A percentile compares a stretch with the other conserved stretches of the same genome.
Evolutionary conservation across 2,329 filamentous ascomycete species (phyloP).

Genomic region (Tolypocladium tropicale): DNA sequence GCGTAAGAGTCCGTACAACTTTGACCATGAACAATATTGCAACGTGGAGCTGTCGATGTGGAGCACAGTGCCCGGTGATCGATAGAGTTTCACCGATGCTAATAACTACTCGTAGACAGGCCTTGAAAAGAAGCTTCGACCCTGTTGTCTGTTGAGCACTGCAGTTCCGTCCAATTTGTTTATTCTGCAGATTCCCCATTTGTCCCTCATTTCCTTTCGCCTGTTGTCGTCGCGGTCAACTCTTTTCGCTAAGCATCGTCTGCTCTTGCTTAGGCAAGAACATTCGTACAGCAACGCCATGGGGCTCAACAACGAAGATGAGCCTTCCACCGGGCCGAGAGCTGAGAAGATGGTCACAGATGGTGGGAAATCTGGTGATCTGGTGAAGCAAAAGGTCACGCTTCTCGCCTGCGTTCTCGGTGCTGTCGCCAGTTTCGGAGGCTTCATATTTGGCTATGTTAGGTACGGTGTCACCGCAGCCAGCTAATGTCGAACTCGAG

Average conservation of each 20-base stretch:
- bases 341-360: background rate
- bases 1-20: no score
- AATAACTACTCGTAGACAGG: background rate
- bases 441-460: conserved; percentile 49
- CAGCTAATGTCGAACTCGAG: background rate
- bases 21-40: background rate
- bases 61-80: background rate
- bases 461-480: conserved; percentile 25
- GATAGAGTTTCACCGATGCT: background rate
- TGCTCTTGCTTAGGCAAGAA: background rate
- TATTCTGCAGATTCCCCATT: background rate
- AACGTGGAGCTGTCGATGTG: background rate
- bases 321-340: background rate
- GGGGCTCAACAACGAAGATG: conserved; percentile 1
- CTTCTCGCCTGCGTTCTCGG: conserved; percentile 37
- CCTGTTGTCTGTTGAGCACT: background rate
- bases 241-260: background rate
- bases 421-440: conserved; percentile 40
- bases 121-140: background rate
- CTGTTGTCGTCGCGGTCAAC: background rate
- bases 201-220: background rate
- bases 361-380: background rate
- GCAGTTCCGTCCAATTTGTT: background rate
- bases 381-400: conserved; percentile 15
- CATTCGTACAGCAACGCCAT: background rate